A percentile compares a stretch with the other conserved stretches of the same genome.
These are phyloP conservation scores for Irpex sp. DNA, from an alignment of 1,284 basidiomycete species.

Conservation along the genomic window DNA sequence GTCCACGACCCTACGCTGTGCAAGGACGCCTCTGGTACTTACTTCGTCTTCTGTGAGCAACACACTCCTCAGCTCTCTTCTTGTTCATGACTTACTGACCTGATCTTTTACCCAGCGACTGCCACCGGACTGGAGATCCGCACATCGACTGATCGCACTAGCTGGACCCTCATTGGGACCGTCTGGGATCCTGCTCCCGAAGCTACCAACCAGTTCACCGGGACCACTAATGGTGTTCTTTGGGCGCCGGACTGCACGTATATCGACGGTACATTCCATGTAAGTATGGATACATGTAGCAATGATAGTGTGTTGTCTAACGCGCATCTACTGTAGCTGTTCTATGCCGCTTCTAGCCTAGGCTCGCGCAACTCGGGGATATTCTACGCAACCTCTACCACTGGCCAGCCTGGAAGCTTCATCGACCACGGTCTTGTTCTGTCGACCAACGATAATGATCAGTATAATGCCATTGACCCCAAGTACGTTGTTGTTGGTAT, in stretches of 20 bases:
- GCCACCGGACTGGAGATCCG: neutral
- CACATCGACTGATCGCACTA: neutral
- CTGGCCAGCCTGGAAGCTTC: slow-evolving; percentile 40
- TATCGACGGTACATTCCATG: neutral
- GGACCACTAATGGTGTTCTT: neutral
- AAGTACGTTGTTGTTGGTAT: neutral
- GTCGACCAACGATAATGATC: neutral
- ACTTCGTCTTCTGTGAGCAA: neutral
- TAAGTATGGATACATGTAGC: neutral
- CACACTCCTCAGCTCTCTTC: neutral
- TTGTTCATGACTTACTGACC: neutral
- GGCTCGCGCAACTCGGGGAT: slow-evolving; percentile 47
- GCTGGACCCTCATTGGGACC: neutral
- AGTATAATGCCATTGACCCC: neutral
- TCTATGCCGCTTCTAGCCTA: slow-evolving; percentile 40
- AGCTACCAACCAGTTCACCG: neutral
- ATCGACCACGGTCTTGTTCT: slow-evolving; percentile 22
- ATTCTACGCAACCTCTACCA: slow-evolving; percentile 43
- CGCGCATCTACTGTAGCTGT: slow-evolving; percentile 25
- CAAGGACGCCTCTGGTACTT: neutral
- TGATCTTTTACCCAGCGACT: too few species aligned
- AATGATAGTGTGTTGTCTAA: neutral
- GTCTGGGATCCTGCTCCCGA: neutral
- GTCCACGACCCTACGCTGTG: neutral
- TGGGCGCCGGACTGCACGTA: neutral